These are phyloP conservation scores for Mycena indigotica DNA, from an alignment of 768 basidiomycete species.

Conservation along the genomic window DNA sequence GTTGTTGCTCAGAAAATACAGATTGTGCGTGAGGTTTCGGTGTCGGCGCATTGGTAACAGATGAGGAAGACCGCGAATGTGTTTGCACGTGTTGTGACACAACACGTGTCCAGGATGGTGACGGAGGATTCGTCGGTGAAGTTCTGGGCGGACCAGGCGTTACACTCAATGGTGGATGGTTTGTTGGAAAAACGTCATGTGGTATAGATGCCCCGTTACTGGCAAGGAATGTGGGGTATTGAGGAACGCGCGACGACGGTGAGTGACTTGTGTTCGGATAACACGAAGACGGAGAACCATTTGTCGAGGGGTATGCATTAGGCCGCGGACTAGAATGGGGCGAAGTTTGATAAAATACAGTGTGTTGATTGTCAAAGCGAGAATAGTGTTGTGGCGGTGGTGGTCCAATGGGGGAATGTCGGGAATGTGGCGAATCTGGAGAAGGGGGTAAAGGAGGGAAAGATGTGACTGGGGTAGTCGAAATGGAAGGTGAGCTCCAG, in stretches of 20 bases:
- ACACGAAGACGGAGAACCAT: conserved; percentile 30
- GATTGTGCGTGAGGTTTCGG: conserved; percentile 17
- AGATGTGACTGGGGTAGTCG: conserved; percentile 3
- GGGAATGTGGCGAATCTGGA: conserved; percentile 43
- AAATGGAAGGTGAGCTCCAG: conserved; percentile 7
- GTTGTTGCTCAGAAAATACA: conserved; percentile 22
- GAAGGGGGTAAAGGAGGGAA: conserved; percentile 45
- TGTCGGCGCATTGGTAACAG: conserved; percentile 35
- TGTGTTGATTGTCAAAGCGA: conserved; percentile 43
- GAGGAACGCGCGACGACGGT: conserved; percentile 43
- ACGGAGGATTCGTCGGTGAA: conserved; percentile 21
- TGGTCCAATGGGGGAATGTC: conserved; percentile 31
- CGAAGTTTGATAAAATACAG: conserved; percentile 72
- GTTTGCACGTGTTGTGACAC: conserved; percentile 26
- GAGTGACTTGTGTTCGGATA: conserved; percentile 17
- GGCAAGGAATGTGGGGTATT: conserved; percentile 35
- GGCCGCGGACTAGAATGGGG: conserved; percentile 42
- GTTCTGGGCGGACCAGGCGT: conserved; percentile 19
- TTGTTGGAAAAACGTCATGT: conserved; percentile 45
- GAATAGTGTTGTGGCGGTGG: conserved; percentile 21
- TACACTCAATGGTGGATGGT: conserved; percentile 33
- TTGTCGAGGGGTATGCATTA: conserved; percentile 49
- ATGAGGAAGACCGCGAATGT: conserved; percentile 29
- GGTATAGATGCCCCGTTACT: conserved; percentile 36
- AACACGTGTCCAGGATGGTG: conserved; percentile 41